phyloP scores from a whole-genome alignment of 2,329 filamentous ascomycete genomes.

The Phialophora expanda region DNA sequence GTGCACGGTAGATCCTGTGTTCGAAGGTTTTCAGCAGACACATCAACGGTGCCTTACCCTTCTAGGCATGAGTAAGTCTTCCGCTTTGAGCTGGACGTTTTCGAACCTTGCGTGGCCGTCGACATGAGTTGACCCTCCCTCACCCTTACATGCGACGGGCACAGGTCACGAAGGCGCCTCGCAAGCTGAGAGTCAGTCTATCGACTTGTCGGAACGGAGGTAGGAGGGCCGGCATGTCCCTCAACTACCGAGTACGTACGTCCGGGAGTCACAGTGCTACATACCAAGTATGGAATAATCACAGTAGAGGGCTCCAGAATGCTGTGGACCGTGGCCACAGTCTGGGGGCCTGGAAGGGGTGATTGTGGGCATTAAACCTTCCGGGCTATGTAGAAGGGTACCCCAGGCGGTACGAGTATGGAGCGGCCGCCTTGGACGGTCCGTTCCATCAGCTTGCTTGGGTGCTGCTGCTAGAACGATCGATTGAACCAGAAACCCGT shows the following conservation, averaged over 20 bases:
- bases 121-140: not conserved
- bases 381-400: not conserved
- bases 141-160: not conserved
- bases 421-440: not conserved
- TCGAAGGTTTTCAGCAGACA: not conserved
- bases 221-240: not conserved
- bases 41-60: not conserved
- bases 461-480: not conserved
- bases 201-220: not conserved
- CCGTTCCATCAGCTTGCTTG: conserved; percentile 6
- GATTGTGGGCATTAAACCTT: not conserved
- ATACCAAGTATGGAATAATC: too few relatives aligned
- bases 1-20: not conserved
- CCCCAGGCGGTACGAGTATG: not conserved
- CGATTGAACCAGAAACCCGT: not conserved
- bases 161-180: not conserved
- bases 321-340: too few relatives aligned
- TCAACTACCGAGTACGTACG: not conserved
- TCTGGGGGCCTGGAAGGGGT: too few relatives aligned
- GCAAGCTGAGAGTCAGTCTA: too few relatives aligned
- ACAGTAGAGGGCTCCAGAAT: too few relatives aligned
- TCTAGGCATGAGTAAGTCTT: conserved; percentile 9
- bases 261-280: not conserved
- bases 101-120: not conserved
- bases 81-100: not conserved